Conservation (phyloP, 2,329 filamentous ascomycete species). For the Penicillium verrucosum region DNA sequence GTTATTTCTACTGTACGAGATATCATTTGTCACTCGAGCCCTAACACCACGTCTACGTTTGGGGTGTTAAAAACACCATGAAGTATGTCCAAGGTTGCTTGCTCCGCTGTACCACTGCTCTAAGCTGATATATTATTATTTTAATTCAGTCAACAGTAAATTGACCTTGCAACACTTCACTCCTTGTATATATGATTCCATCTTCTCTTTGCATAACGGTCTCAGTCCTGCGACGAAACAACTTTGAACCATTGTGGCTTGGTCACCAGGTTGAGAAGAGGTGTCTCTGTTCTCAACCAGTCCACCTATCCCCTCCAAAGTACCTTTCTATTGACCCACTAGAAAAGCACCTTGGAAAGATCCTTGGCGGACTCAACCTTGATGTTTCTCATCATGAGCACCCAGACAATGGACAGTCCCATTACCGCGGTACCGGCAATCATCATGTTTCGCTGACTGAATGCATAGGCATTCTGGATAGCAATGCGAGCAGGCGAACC, state of each 20-base stretch:
- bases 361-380: constrained; percentile 29
- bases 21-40: neutral
- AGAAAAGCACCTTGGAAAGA: neutral
- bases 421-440: constrained; percentile 47
- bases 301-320: neutral
- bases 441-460: constrained; percentile 50
- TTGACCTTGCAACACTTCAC: no score
- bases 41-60: neutral
- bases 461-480: constrained; percentile 45
- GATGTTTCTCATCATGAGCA: constrained; percentile 49
- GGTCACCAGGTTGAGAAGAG: no score
- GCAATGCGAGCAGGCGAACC: constrained; percentile 27
- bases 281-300: neutral
- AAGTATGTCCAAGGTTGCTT: neutral
- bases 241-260: no score
- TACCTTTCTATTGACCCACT: neutral
- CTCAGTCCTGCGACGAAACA: no score
- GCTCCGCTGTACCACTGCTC: neutral
- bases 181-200: no score
- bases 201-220: no score
- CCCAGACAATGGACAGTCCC: constrained; percentile 40
- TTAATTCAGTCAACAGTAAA: neutral
- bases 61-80: neutral
- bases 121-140: neutral
- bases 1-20: neutral